Conservation (phyloP, 352 stramenopile genomes). For the Pythium periplocum region DNA sequence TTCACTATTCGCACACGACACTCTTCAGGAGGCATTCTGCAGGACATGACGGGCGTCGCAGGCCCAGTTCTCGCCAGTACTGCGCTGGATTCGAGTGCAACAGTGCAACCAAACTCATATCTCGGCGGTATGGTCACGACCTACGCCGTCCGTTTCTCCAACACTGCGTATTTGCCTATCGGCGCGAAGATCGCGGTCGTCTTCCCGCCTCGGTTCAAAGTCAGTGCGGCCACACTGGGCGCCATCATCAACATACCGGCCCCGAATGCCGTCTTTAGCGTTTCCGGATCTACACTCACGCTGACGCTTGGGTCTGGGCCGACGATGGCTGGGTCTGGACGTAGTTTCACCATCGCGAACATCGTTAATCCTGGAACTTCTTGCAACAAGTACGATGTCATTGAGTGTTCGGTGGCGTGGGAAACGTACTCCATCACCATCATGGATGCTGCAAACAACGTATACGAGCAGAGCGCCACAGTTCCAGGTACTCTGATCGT, state of each 20-base stretch:
- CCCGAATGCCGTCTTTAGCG: conserved; percentile 21
- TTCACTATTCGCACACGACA: conserved; percentile 48
- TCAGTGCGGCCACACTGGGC: conserved; percentile 21
- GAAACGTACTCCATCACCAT: conserved; percentile 37
- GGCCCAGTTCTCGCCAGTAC: conserved; percentile 23
- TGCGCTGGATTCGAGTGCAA: conserved; percentile 23
- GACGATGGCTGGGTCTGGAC: conserved; percentile 26
- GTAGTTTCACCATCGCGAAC: conserved; percentile 32
- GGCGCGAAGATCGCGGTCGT: conserved; percentile 31
- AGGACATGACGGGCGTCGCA: conserved; percentile 24
- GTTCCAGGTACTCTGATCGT: conserved; percentile 53
- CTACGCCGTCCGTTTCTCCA: conserved; percentile 40
- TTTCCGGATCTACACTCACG: conserved; percentile 11
- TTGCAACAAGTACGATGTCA: conserved; percentile 48
- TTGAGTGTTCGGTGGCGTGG: conserved; percentile 41
- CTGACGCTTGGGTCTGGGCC: conserved; percentile 30
- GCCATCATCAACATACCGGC: conserved; percentile 26
- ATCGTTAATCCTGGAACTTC: conserved; percentile 56
- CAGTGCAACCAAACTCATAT: conserved; percentile 34
- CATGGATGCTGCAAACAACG: conserved; percentile 27
- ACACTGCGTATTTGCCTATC: conserved; percentile 31
- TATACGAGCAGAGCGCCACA: conserved; percentile 33
- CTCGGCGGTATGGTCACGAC: conserved; percentile 34
- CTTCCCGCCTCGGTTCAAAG: conserved; percentile 38
- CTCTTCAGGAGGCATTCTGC: conserved; percentile 26